These are phyloP conservation scores for Apiotrichum akiyoshidainum DNA, from an alignment of 1,284 basidiomycete genomes.

Conservation along the genomic window DNA sequence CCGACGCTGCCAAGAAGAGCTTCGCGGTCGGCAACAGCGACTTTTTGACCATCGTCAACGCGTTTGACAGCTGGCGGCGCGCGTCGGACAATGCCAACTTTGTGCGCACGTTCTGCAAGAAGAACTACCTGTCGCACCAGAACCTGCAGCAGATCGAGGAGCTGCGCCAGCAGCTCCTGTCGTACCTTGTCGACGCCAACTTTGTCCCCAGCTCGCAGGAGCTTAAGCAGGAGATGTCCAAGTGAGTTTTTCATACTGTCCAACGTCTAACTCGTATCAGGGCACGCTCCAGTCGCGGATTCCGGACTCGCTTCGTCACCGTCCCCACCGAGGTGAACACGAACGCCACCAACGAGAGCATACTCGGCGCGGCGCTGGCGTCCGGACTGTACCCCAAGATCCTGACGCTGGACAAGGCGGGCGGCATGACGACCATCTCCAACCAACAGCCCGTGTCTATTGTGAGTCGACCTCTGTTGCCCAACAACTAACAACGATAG, in stretches of 20 bases:
- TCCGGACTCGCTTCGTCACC: slow-evolving; percentile 69
- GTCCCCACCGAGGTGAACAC: slow-evolving; percentile 70
- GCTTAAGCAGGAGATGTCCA: slow-evolving; percentile 68
- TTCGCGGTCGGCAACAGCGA: slow-evolving; percentile 90
- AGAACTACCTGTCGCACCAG: slow-evolving; percentile 84
- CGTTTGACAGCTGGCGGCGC: slow-evolving; percentile 81
- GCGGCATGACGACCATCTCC: slow-evolving; percentile 73
- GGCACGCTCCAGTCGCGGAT: slow-evolving; percentile 66
- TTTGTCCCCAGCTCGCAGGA: slow-evolving; percentile 71
- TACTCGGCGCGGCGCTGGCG: slow-evolving; percentile 78
- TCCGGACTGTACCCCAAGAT: slow-evolving; percentile 93
- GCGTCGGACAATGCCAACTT: slow-evolving; percentile 64
- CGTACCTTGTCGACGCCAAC: slow-evolving; percentile 69
- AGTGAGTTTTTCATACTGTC: slow-evolving; percentile 52
- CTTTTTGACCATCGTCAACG: slow-evolving; percentile 89
- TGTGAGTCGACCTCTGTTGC: slow-evolving; percentile 23
- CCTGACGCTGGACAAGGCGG: slow-evolving; percentile 62
- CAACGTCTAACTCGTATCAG: slow-evolving; percentile 50
- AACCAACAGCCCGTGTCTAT: slow-evolving; percentile 71
- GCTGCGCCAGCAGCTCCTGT: slow-evolving; percentile 86
- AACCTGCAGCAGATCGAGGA: slow-evolving; percentile 96
- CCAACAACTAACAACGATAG: slow-evolving; percentile 51
- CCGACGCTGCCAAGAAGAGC: slow-evolving; percentile 74
- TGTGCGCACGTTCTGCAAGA: slow-evolving; percentile 73
- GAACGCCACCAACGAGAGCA: slow-evolving; percentile 61